Percentiles rank a stretch among this genome's conserved stretches.
phyloP scores from a whole-genome alignment of 176 grass and related monocot genomes.

The Oropetium thomaeum region DNA sequence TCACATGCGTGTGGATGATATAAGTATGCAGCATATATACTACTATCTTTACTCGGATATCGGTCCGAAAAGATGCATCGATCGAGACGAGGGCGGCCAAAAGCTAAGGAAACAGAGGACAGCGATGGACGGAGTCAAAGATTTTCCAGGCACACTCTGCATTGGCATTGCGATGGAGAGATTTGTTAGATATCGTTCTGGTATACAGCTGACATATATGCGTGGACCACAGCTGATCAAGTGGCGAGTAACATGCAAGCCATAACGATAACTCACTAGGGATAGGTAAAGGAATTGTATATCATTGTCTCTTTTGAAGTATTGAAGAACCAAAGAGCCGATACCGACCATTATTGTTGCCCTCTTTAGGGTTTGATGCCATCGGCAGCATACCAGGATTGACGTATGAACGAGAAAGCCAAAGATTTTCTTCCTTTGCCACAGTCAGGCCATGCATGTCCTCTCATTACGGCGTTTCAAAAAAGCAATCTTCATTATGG shows the following conservation, averaged over 20 bases:
- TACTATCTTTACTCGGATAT: neutral
- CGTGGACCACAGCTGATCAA: constrained; percentile 32
- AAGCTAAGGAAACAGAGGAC: constrained; percentile 4
- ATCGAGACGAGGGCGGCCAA: neutral
- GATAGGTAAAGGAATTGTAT: neutral
- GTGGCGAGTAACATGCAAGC: constrained; percentile 10
- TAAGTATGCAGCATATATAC: neutral
- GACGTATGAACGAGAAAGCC: too few species aligned
- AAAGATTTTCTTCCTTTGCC: too few species aligned
- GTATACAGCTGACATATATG: neutral
- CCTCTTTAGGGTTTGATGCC: too few species aligned
- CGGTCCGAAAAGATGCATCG: neutral
- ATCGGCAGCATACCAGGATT: too few species aligned
- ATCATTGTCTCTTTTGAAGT: neutral
- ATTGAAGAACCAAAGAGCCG: too few species aligned
- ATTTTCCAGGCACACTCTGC: constrained; percentile 2
- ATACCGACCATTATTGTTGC: too few species aligned
- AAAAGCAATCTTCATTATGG: too few species aligned
- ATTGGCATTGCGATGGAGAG: neutral
- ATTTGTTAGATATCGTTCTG: neutral
- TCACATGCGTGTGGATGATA: neutral
- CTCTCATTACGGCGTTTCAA: too few species aligned
- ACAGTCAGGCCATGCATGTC: too few species aligned
- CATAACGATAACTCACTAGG: neutral
- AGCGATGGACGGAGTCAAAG: constrained; percentile 11